These are phyloP conservation scores for Suhomyces guaymorum DNA, from an alignment of 1,139 yeast genomes.

Conservation along the genomic window DNA sequence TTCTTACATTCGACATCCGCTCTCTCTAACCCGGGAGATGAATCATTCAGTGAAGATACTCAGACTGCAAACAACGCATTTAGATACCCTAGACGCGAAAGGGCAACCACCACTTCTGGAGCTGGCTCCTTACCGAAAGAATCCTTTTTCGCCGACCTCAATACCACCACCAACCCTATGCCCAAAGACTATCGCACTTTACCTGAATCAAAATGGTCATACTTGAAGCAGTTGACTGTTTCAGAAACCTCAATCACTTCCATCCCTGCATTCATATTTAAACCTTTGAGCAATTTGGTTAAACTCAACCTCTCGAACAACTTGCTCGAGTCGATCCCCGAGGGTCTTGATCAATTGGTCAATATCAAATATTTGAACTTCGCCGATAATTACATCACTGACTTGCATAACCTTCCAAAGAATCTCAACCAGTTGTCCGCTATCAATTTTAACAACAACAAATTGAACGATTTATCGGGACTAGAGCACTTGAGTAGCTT, in stretches of 20 bases:
- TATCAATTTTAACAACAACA: constrained; percentile 57
- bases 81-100: constrained; percentile 27
- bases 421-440: constrained; percentile 47
- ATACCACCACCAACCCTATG: constrained; percentile 9
- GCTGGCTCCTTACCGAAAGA: constrained; percentile 33
- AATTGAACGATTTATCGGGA: constrained; percentile 46
- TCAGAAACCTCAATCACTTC: constrained; percentile 54
- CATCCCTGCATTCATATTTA: constrained; percentile 48
- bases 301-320: constrained; percentile 62
- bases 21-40: constrained; percentile 11
- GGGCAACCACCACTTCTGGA: constrained; percentile 29
- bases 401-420: constrained; percentile 40
- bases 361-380: constrained; percentile 57
- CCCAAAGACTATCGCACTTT: constrained; percentile 25
- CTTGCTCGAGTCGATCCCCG: constrained; percentile 50
- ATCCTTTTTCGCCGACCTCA: constrained; percentile 16
- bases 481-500: constrained; percentile 47
- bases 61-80: constrained; percentile 23
- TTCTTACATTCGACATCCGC: constrained; percentile 11
- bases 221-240: constrained; percentile 57
- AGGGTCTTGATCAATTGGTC: constrained; percentile 49
- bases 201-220: constrained; percentile 52
- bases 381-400: constrained; percentile 53
- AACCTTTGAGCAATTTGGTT: constrained; percentile 50
- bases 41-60: constrained; percentile 9